Conservation (phyloP, 2,329 filamentous ascomycete genomes). For the Colletotrichum eremochloae region DNA sequence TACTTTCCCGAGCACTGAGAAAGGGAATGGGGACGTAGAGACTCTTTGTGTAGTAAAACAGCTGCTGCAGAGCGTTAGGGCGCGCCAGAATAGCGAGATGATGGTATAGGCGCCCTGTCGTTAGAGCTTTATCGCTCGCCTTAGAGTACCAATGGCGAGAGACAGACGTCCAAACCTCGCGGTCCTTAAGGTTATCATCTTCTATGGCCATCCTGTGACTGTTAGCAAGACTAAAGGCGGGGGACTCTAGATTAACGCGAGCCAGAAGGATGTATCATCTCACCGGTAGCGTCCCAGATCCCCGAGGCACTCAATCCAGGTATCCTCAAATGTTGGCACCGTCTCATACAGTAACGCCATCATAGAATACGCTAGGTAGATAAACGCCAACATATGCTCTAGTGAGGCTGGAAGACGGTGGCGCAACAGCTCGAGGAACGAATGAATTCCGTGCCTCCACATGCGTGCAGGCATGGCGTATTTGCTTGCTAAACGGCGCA, state of each 20-base stretch:
- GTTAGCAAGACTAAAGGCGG: neutral
- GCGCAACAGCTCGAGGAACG: slow-evolving; percentile 82
- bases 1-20: slow-evolving; percentile 76
- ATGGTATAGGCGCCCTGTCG: slow-evolving; percentile 85
- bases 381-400: slow-evolving; percentile 94
- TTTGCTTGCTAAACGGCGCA: slow-evolving; percentile 79
- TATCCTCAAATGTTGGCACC: slow-evolving; percentile 82
- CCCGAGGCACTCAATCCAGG: too few relatives aligned
- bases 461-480: slow-evolving; percentile 94
- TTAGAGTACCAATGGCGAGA: slow-evolving; percentile 87
- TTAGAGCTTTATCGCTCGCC: slow-evolving; percentile 81
- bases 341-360: slow-evolving; percentile 90
- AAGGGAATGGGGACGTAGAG: slow-evolving; percentile 79
- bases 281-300: too few relatives aligned
- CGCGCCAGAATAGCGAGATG: slow-evolving; percentile 85
- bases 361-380: slow-evolving; percentile 91
- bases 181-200: slow-evolving; percentile 79
- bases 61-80: slow-evolving; percentile 76
- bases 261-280: too few relatives aligned
- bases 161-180: slow-evolving; percentile 86
- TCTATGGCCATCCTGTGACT: slow-evolving; percentile 82
- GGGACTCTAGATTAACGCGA: too few relatives aligned
- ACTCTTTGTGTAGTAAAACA: slow-evolving; percentile 80
- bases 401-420: slow-evolving; percentile 81
- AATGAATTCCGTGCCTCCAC: slow-evolving; percentile 94